A percentile compares a stretch with the other conserved stretches of the same genome.
phyloP scores from a whole-genome alignment of 2,329 filamentous ascomycete genomes.

The Diatrype stigma region DNA sequence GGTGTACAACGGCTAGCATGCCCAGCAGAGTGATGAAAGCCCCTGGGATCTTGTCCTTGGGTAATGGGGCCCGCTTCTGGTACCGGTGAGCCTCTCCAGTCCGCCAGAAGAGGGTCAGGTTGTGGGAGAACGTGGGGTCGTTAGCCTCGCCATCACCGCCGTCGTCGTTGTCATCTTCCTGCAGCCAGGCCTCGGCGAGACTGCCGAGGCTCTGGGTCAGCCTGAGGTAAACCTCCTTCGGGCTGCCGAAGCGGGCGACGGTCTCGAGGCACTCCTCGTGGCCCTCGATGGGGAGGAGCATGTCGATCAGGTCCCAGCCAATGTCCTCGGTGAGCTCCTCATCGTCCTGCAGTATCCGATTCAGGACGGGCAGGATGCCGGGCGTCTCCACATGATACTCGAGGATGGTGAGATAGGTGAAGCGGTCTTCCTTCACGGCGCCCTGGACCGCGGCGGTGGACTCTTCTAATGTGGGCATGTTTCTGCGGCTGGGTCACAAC shows the following conservation, averaged over 20 bases:
- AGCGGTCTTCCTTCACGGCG: constrained; percentile 48
- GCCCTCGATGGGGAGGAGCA: constrained; percentile 63
- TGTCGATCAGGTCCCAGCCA: constrained; percentile 78
- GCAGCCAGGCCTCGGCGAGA: constrained; percentile 41
- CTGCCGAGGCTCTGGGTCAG: constrained; percentile 68
- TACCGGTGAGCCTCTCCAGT: too few species aligned
- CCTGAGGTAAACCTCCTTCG: constrained; percentile 76
- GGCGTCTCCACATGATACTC: constrained; percentile 64
- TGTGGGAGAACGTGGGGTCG: constrained; percentile 15
- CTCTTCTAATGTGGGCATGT: constrained; percentile 8
- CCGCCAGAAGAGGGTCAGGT: too few species aligned
- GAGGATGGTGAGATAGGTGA: constrained; percentile 75
- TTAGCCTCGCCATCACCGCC: constrained; percentile 34
- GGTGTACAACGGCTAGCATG: constrained; percentile 69
- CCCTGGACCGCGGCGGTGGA: constrained; percentile 27
- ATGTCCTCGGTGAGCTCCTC: constrained; percentile 67
- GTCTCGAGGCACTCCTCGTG: constrained; percentile 70
- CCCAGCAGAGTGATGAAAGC: constrained; percentile 68
- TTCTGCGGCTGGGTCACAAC: too few species aligned
- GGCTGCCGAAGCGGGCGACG: constrained; percentile 73
- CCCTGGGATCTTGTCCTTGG: constrained; percentile 22
- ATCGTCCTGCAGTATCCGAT: constrained; percentile 67
- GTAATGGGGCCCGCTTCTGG: constrained; percentile 12
- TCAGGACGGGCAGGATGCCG: constrained; percentile 62
- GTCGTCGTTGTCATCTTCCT: constrained; percentile 34